Conservation (phyloP, 2,329 filamentous ascomycete species). For the Sclerotinia borealis region DNA sequence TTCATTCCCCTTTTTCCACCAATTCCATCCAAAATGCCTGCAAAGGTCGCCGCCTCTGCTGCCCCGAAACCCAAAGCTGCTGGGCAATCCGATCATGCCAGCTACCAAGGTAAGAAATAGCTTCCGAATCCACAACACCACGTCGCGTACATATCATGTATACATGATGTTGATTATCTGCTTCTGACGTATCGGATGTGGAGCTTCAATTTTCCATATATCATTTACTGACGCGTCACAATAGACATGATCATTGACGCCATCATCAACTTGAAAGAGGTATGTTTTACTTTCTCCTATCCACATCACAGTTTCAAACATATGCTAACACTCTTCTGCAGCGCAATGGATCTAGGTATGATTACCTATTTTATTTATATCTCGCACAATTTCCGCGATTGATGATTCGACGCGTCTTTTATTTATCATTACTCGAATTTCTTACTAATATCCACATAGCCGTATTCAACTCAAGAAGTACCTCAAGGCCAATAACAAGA, state of each 20-base stretch:
- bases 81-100: conserved; percentile 51
- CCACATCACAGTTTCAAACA: neutral
- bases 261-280: conserved; percentile 32
- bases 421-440: neutral
- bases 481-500: conserved; percentile 64
- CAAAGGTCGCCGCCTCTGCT: conserved; percentile 48
- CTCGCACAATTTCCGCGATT: neutral
- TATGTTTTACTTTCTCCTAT: conserved; percentile 19
- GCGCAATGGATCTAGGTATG: conserved; percentile 33
- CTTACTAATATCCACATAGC: conserved; percentile 27
- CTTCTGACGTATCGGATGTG: conserved; percentile 44
- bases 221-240: conserved; percentile 22
- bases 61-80: conserved; percentile 52
- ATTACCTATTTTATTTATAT: conserved; percentile 1
- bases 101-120: conserved; percentile 59
- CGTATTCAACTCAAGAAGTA: conserved; percentile 73
- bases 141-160: conserved; percentile 39
- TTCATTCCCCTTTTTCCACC: conserved; percentile 14
- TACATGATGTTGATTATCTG: conserved; percentile 43
- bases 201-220: conserved; percentile 22
- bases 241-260: conserved; percentile 33
- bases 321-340: conserved; percentile 19
- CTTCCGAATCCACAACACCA: conserved; percentile 34
- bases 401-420: conserved; percentile 26
- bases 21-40: conserved; percentile 47